phyloP scores from a whole-genome alignment of 768 basidiomycete species.

The Postia placenta region DNA sequence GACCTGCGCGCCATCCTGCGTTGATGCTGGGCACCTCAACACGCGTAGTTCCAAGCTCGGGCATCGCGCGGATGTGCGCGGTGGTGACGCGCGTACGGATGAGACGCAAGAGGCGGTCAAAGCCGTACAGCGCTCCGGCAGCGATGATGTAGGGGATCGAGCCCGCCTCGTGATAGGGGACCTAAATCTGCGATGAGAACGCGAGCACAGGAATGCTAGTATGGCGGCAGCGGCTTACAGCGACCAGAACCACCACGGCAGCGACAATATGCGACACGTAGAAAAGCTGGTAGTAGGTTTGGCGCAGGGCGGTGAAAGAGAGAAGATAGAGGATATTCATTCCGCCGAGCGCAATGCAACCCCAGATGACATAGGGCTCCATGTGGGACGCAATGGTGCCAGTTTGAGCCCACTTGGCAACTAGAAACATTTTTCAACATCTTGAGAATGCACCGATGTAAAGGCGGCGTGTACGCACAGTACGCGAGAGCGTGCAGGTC shows the following conservation, averaged over 20 bases:
- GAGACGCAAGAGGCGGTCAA: conserved; percentile 43
- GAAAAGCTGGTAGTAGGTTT: conserved; percentile 29
- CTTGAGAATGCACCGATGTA: conserved; percentile 45
- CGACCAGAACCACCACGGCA: conserved; percentile 27
- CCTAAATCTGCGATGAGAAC: not conserved
- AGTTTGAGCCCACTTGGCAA: conserved; percentile 1
- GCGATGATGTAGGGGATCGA: conserved; percentile 39
- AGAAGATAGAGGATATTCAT: conserved; percentile 27
- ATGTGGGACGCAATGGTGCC: conserved; percentile 1
- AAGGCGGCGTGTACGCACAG: conserved; percentile 21
- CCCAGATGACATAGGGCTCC: conserved; percentile 15
- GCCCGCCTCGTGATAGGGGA: conserved; percentile 14
- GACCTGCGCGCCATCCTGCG: conserved; percentile 53
- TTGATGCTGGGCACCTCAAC: conserved; percentile 39
- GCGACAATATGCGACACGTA: conserved; percentile 31
- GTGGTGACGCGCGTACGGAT: conserved; percentile 38
- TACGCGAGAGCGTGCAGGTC: conserved; percentile 39
- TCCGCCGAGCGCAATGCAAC: conserved; percentile 20
- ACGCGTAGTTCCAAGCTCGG: conserved; percentile 40
- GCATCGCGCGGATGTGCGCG: conserved; percentile 40
- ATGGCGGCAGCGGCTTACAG: not conserved
- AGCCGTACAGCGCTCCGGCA: conserved; percentile 32
- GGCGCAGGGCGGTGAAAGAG: conserved; percentile 29
- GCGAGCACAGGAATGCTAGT: not conserved
- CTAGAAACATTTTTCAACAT: conserved; percentile 18